Evolutionary conservation across 768 basidiomycete genomes (phyloP), one percentile per base, ranked within the genome.

Genomic region (Auriscalpium vulgare): DNA sequence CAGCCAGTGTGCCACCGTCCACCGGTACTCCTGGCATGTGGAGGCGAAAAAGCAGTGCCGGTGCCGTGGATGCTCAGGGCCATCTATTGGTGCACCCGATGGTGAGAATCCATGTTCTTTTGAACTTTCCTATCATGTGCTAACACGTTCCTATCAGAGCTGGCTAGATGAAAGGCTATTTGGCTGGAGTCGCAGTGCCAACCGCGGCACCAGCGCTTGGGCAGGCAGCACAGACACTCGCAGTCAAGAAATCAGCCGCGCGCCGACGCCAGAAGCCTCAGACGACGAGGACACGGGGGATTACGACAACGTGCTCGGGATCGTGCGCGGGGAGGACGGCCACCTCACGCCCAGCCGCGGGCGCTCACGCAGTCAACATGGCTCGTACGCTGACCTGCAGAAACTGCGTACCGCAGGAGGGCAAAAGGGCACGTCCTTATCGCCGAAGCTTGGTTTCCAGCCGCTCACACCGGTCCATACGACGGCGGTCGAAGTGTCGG

Each of bases 121-220:
- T 43, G 47, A 46, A 14, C 10, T 16, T n/a, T 45, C 8, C 6
- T 4, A 46, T 36, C 5, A 21, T 19, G 47, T 21, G 35, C 40
- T 56, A 44, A 61, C 49, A 55, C 50, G 16, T 19, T 47, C 46
- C 21, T 40, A 49, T 29, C 66, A 82, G 74, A 84, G 85, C 29
- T 94, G 91, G 91, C 79, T 95, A 19, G 92, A 95, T 65, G 93
- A 95, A 69, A 83, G 89, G 17, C 77, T 95, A 38, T 95, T 95
- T 66, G 93, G 92, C 44, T 95, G 90, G 92, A 85, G 84, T 69
- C 78, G 81, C 52, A 89, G 85, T 62, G 79, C 87, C 4, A 23
- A 37, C 50, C 82, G 81, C 49, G 89, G 91, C n/a, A 91, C 90
- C 3, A 90, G 86, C 63, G 90, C 83, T n/a, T 94, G 91, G 92